Conservation (phyloP, 192 early-diverging fungal genomes). For the Podila horticola region DNA sequence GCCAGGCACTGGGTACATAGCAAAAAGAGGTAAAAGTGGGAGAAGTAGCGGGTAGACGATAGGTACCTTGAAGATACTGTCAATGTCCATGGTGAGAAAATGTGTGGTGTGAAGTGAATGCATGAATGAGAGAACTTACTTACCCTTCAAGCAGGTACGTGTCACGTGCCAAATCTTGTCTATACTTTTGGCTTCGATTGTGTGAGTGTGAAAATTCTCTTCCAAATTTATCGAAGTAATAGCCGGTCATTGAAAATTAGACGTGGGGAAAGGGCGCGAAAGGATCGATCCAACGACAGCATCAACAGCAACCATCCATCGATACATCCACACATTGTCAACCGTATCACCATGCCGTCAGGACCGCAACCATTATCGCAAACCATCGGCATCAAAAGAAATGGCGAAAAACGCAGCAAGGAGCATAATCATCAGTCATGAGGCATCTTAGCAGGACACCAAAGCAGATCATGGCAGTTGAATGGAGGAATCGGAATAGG, state of each 20-base stretch:
- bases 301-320: background rate
- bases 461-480: background rate
- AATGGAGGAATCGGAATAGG: background rate
- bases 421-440: no score
- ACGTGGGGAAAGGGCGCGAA: background rate
- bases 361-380: background rate
- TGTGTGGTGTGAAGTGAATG: background rate
- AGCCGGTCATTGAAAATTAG: background rate
- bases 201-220: slow-evolving; percentile 1
- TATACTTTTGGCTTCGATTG: background rate
- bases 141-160: no score
- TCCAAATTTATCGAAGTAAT: slow-evolving; percentile 5
- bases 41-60: background rate
- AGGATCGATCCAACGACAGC: background rate
- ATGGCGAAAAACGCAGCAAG: background rate
- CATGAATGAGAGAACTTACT: background rate
- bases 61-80: slow-evolving; percentile 48
- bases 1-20: background rate
- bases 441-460: no score
- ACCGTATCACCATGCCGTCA: background rate
- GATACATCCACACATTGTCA: background rate
- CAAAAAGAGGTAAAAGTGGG: background rate
- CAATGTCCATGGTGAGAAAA: slow-evolving; percentile 36
- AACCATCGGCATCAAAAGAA: background rate
- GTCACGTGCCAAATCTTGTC: background rate